Base-by-base conservation (phyloP, 2,329 filamentous ascomycete genomes). In the Pseudopyrenochaeta lycopersici region DNA sequence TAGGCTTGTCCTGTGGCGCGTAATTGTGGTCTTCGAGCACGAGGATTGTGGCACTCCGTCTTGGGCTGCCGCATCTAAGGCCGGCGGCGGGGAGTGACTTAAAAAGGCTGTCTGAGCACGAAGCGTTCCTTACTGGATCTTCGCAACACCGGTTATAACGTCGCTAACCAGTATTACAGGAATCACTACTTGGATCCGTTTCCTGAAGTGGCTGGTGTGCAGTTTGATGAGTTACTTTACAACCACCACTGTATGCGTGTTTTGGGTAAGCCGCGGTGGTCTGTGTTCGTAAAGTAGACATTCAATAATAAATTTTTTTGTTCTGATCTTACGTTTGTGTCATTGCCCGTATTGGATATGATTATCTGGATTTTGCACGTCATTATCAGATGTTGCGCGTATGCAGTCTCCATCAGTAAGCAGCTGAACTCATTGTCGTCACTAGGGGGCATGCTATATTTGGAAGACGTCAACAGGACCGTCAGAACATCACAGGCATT, bases 71-170 rank as follows among this genome's bases (percentile, higher is more conserved):
- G 67, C 70, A 65, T 74, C 68, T 73, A 76, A 74, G 79, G 84
- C 85, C 85, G 86, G 86, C 75, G 74, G 79, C 74, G 77, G 80
- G 82, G 85, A 82, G 82, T 89, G 87, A 89, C 82, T 89, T 88
- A 84, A 85, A 67, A 76, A 85, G 87, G 85, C 88, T 85, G 79
- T 85, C 87, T 89, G 84, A 86, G 77, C 77, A 53, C 45, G 49
- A 56, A 56, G 20, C 40, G 45, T 49, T 45, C 32, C 35, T 41
- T 39, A 23, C 55, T 62, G 48, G n/a, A 27, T 9, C 59, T 48
- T 32, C 43, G 20, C 38, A 40, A 36, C 4, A 29, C 17, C 9
- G 31, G 39, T 45, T 42, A 23, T 43, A 54, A 51, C 51, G 57
- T 20, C 32, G 56, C 57, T 64, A 51, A 60, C 46, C 44, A 45